Percentiles rank a stretch among this genome's conserved stretches.
These are phyloP conservation scores for Mycena belliarum DNA, from an alignment of 768 basidiomycete species.

Conservation along the genomic window DNA sequence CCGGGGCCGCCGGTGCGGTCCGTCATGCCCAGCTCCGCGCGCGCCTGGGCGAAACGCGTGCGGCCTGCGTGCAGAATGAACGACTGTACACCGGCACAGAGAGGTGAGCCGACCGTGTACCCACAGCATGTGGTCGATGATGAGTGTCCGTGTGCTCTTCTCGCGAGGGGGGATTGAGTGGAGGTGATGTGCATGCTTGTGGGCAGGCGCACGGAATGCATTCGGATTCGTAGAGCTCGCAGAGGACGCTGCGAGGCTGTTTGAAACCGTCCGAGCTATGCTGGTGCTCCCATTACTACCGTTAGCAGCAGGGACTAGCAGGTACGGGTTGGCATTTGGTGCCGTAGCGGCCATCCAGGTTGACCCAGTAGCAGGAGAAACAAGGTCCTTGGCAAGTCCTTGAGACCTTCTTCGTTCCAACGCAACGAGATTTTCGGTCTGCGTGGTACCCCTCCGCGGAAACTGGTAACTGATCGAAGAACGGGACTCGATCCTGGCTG, in stretches of 20 bases:
- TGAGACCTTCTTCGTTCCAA: too few species aligned
- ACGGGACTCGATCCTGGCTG: too few species aligned
- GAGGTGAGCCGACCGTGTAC: constrained; percentile 54
- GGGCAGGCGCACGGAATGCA: constrained; percentile 71
- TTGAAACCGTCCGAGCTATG: constrained; percentile 14
- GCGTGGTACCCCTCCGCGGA: too few species aligned
- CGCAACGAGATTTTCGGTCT: too few species aligned
- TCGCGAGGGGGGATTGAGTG: constrained; percentile 86
- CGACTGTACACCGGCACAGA: neutral
- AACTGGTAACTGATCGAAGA: too few species aligned
- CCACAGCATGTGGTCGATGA: constrained; percentile 88
- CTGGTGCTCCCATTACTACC: neutral
- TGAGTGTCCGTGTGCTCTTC: constrained; percentile 86
- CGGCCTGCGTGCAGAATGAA: constrained; percentile 39
- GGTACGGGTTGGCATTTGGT: constrained; percentile 2
- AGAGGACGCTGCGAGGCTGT: constrained; percentile 19
- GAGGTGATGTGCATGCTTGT: constrained; percentile 86
- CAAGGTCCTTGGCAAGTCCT: too few species aligned
- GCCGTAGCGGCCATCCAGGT: neutral
- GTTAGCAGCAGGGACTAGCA: neutral
- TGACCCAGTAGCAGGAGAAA: too few species aligned
- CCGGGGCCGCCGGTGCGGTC: constrained; percentile 73
- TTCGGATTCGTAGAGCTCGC: constrained; percentile 6
- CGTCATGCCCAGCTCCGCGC: constrained; percentile 85
- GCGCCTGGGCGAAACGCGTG: constrained; percentile 80